Conservation (phyloP, 2,329 filamentous ascomycete species). For the Nothophaeocryptopus gaeumannii region DNA sequence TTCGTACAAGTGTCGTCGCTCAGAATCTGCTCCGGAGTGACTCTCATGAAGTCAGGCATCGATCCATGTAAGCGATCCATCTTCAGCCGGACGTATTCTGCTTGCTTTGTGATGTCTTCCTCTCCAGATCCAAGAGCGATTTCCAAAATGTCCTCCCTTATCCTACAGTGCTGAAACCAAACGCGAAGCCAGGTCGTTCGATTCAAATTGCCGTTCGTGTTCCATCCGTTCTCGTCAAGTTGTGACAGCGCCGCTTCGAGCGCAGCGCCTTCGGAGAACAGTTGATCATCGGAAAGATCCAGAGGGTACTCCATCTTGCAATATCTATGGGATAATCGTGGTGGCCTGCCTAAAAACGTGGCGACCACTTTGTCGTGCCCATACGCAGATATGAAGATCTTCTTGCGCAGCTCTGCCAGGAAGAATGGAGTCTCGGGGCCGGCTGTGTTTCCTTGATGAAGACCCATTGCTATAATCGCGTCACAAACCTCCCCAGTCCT, state of each 20-base stretch:
- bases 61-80: conserved; percentile 40
- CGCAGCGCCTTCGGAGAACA: conserved; percentile 45
- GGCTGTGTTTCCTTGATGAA: conserved; percentile 35
- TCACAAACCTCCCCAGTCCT: conserved; percentile 36
- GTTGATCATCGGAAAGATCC: conserved; percentile 52
- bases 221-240: conserved; percentile 55
- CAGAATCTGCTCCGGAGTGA: conserved; percentile 30
- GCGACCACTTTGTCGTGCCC: conserved; percentile 35
- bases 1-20: conserved; percentile 14
- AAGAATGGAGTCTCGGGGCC: conserved; percentile 35
- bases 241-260: conserved; percentile 39
- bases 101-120: conserved; percentile 39
- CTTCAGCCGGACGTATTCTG: conserved; percentile 40
- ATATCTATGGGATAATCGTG: conserved; percentile 50
- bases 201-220: conserved; percentile 44
- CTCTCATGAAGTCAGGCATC: conserved; percentile 31
- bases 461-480: conserved; percentile 34
- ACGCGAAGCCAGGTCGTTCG: conserved; percentile 48
- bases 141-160: conserved; percentile 60
- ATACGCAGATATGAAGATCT: conserved; percentile 35
- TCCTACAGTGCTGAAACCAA: conserved; percentile 47
- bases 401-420: conserved; percentile 33
- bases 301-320: conserved; percentile 54
- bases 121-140: conserved; percentile 49
- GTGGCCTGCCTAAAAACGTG: conserved; percentile 48